Conservation (phyloP, 441 rosid genomes). For the Populus hybrid region DNA sequence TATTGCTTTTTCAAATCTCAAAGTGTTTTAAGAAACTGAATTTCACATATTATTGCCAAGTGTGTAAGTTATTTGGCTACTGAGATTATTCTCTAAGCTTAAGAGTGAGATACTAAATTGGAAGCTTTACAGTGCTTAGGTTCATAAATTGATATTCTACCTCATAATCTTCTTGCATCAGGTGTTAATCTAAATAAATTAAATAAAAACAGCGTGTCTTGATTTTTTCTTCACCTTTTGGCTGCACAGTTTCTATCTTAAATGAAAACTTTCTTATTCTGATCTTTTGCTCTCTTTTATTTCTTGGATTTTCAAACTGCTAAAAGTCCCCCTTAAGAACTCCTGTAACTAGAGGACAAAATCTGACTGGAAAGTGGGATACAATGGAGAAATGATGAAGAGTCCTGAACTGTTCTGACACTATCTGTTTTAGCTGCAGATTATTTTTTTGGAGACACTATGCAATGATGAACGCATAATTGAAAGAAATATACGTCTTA, state of each 20-base stretch:
- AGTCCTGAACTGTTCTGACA: slow-evolving; percentile 16
- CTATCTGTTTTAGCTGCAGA: slow-evolving; percentile 41
- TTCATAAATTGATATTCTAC: background rate
- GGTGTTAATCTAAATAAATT: background rate
- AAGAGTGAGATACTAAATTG: background rate
- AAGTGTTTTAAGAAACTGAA: background rate
- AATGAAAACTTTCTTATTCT: background rate
- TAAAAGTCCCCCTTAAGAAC: background rate
- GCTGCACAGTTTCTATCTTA: background rate
- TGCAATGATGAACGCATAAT: slow-evolving; percentile 93
- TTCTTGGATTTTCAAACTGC: background rate
- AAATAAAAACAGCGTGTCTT: background rate
- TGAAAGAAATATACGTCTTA: slow-evolving; percentile 97
- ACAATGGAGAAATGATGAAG: background rate
- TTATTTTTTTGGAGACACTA: slow-evolving; percentile 94
- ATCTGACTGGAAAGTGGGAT: background rate
- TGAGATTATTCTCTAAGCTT: background rate
- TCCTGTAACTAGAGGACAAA: background rate
- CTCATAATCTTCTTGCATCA: background rate
- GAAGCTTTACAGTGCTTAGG: background rate
- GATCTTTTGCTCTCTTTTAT: background rate
- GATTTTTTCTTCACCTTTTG: background rate
- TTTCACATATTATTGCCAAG: background rate
- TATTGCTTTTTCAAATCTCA: background rate
- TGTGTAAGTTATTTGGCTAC: background rate